Evolutionary conservation across 495 filamentous ascomycete species (phyloP).

Genomic region (Penicillium chermesinum): DNA sequence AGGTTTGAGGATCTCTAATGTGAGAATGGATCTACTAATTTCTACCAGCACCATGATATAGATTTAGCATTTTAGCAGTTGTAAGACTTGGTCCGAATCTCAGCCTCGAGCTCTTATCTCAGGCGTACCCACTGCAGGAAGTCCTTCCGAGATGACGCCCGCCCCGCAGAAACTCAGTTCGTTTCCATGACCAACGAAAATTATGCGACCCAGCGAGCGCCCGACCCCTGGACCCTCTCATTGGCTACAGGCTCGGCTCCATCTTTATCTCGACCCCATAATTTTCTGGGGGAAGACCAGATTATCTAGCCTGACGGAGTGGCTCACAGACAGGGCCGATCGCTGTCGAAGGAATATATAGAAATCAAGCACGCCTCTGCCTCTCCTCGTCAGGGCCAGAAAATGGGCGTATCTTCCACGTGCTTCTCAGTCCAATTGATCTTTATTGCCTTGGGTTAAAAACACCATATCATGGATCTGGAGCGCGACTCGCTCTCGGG

Average conservation of each 20-base stretch:
- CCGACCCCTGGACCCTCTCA: slow-evolving; percentile 16
- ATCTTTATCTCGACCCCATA: slow-evolving; percentile 27
- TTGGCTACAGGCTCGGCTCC: slow-evolving; percentile 14
- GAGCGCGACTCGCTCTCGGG: slow-evolving; percentile 26
- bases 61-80: not conserved
- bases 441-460: slow-evolving; percentile 14
- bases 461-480: slow-evolving; percentile 25
- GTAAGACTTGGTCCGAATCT: no score
- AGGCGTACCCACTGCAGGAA: slow-evolving; percentile 18
- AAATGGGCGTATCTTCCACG: slow-evolving; percentile 20
- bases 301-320: slow-evolving; percentile 10
- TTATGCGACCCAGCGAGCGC: slow-evolving; percentile 7
- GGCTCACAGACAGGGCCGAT: not conserved
- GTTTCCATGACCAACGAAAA: slow-evolving; percentile 17
- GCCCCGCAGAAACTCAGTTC: slow-evolving; percentile 22
- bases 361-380: slow-evolving; percentile 3
- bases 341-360: slow-evolving; percentile 12
- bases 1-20: no score
- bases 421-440: slow-evolving; percentile 15
- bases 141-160: slow-evolving; percentile 21
- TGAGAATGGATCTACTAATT: no score
- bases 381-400: slow-evolving; percentile 7
- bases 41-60: no score
- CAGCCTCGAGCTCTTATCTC: slow-evolving; percentile 2
- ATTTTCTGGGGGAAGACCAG: slow-evolving; percentile 12